Evolutionary conservation across 805 yeast genomes (phyloP), one percentile per base, ranked within the genome.

Genomic region (Kuraishia cidri): DNA sequence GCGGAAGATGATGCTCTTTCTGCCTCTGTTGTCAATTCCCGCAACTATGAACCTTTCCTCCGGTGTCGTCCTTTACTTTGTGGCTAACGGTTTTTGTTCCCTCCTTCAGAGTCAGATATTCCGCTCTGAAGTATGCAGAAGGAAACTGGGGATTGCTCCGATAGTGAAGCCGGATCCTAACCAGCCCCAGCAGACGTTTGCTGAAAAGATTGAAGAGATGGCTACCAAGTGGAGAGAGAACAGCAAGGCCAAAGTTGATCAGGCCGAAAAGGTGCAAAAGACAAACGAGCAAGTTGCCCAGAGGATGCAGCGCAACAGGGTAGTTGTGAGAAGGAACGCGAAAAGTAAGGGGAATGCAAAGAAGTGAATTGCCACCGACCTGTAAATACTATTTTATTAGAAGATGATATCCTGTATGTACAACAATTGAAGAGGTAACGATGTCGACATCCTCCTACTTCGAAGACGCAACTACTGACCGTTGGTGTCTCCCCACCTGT

Each of bases 41-140:
- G 75, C 90, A 44, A 90, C 97, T 4, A 83, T 82, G 81, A 70
- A 78, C 33, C 69, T 90, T 48, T 79, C 95, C 2, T 73, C 95
- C 2, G 94, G 83, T 24, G 86, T 31, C 27, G 79, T 88, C 41
- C 64, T 86, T 32, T 92, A 88, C 53, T 85, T 90, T 56, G 79
- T 90, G 5, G 75, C 82, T 24, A 86, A 87, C 52, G 84, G 95
- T 36, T 42, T 75, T 10, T 74, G 73, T 45, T 82, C 96, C 1
- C 70, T 83, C 31, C 30, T 72, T 13, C 97, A 90, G 62, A 73
- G 90, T 8, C 50, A 71, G 32, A 46, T 81, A 16, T 65, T 92
- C 46, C 75, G 80, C 54, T 69, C 65, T 39, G 58, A 68, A 33
- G 43, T 56, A 35, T 72, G 83, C 47, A 72, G 97, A 58, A 62